phyloP scores from a whole-genome alignment of 2,329 filamentous ascomycete genomes.

The Colletotrichum godetiae region DNA sequence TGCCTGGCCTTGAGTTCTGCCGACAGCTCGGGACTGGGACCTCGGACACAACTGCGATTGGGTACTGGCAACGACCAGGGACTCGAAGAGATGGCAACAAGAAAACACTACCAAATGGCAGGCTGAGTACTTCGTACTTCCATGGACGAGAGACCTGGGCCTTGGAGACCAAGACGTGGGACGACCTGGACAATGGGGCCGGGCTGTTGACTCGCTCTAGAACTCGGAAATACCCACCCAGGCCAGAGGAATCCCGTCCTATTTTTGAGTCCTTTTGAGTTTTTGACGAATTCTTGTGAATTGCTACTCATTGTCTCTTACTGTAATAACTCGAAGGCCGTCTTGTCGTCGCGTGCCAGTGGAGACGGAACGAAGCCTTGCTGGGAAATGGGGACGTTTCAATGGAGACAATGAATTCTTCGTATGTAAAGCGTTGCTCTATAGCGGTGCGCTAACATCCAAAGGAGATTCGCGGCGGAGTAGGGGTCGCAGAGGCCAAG shows the following conservation, averaged over 20 bases:
- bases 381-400: conserved; percentile 1
- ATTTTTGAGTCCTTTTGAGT: background rate
- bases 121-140: background rate
- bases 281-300: background rate
- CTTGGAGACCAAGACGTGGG: conserved; percentile 12
- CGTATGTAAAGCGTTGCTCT: conserved; percentile 26
- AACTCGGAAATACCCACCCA: conserved; percentile 5
- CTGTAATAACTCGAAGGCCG: background rate
- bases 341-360: conserved; percentile 29
- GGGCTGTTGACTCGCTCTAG: conserved; percentile 35
- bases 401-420: conserved; percentile 27
- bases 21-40: conserved; percentile 1
- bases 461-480: conserved; percentile 27
- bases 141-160: background rate
- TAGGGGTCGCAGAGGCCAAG: conserved; percentile 3
- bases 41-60: conserved; percentile 16
- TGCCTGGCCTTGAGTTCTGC: conserved; percentile 1
- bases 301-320: background rate
- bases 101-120: conserved; percentile 10
- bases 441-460: conserved; percentile 21
- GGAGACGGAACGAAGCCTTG: conserved; percentile 15
- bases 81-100: conserved; percentile 10
- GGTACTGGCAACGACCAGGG: background rate
- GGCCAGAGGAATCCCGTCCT: background rate
- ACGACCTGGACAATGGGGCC: conserved; percentile 22